These are phyloP conservation scores for Adansonia digitata DNA, from an alignment of 345 rosid species.

Conservation along the genomic window DNA sequence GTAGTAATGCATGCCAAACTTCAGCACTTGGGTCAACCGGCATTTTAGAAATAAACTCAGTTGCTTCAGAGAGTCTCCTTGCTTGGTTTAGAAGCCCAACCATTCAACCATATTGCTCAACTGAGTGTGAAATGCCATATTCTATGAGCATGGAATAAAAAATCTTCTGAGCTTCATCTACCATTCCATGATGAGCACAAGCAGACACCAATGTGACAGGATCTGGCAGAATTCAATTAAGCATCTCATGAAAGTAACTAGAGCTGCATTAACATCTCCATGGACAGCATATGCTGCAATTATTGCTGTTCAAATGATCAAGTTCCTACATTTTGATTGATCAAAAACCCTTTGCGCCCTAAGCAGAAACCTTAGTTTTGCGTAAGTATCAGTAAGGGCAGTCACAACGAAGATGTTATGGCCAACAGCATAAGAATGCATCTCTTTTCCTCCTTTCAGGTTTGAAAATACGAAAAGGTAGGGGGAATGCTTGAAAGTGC, in stretches of 20 bases:
- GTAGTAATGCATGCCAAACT: slow-evolving; percentile 83
- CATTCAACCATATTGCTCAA: slow-evolving; percentile 83
- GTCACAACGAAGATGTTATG: slow-evolving; percentile 64
- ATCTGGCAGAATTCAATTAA: slow-evolving; percentile 53
- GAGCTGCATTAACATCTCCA: slow-evolving; percentile 58
- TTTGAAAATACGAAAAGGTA: slow-evolving; percentile 43
- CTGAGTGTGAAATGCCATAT: slow-evolving; percentile 46
- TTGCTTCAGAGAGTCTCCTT: slow-evolving; percentile 65
- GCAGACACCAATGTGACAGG: slow-evolving; percentile 64
- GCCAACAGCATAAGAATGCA: slow-evolving; percentile 53
- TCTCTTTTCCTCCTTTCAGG: slow-evolving; percentile 70
- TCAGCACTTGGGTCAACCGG: slow-evolving; percentile 64
- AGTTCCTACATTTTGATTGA: slow-evolving; percentile 44
- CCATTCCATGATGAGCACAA: slow-evolving; percentile 68
- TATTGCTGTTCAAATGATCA: slow-evolving; percentile 82
- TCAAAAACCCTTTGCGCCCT: slow-evolving; percentile 61
- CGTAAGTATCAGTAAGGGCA: slow-evolving; percentile 65
- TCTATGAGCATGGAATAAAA: slow-evolving; percentile 47
- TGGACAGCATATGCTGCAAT: slow-evolving; percentile 72
- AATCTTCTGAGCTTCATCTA: slow-evolving; percentile 50
- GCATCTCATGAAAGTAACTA: slow-evolving; percentile 56
- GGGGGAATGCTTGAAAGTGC: slow-evolving; percentile 69
- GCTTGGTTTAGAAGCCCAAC: slow-evolving; percentile 73
- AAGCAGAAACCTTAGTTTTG: slow-evolving; percentile 56
- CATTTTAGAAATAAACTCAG: slow-evolving; percentile 60